These are phyloP conservation scores for Pichia nanzhaoensis DNA, from an alignment of 805 yeast genomes.

Conservation along the genomic window DNA sequence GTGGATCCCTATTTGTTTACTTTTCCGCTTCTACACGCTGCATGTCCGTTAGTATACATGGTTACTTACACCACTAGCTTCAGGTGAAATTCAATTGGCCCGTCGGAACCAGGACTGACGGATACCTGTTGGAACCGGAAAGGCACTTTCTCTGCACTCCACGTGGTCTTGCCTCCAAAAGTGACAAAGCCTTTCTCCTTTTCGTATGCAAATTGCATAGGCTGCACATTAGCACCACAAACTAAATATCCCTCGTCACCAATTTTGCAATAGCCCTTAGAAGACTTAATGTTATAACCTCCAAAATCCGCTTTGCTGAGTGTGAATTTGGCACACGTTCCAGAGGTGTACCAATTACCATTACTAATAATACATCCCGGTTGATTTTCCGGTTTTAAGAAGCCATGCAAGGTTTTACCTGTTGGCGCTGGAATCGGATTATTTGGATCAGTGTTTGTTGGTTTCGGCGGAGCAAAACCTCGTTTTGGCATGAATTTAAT, in stretches of 20 bases:
- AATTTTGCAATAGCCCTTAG: conserved; percentile 69
- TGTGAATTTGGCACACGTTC: conserved; percentile 78
- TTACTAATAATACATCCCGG: conserved; percentile 76
- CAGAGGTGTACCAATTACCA: conserved; percentile 78
- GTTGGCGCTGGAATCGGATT: conserved; percentile 22
- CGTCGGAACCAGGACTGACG: conserved; percentile 39
- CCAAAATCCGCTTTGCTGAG: conserved; percentile 57
- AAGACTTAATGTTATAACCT: conserved; percentile 61
- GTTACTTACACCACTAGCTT: conserved; percentile 22
- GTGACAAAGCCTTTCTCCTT: conserved; percentile 39
- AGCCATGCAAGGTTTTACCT: conserved; percentile 36
- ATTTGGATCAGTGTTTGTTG: conserved; percentile 22
- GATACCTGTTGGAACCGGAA: conserved; percentile 40
- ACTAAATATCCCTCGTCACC: conserved; percentile 23
- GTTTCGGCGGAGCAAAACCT: conserved; percentile 24
- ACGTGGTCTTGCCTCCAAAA: conserved; percentile 54
- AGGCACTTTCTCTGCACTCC: conserved; percentile 51
- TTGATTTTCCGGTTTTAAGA: conserved; percentile 42
- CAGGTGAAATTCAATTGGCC: conserved; percentile 34
- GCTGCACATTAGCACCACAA: conserved; percentile 29
- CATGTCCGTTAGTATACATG: too few species aligned
- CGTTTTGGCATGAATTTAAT: conserved; percentile 68
- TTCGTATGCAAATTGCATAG: conserved; percentile 55
- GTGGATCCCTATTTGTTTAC: too few species aligned
- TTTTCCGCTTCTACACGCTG: too few species aligned